phyloP scores from a whole-genome alignment of 2,329 filamentous ascomycete genomes.

The Lojkania enalia region DNA sequence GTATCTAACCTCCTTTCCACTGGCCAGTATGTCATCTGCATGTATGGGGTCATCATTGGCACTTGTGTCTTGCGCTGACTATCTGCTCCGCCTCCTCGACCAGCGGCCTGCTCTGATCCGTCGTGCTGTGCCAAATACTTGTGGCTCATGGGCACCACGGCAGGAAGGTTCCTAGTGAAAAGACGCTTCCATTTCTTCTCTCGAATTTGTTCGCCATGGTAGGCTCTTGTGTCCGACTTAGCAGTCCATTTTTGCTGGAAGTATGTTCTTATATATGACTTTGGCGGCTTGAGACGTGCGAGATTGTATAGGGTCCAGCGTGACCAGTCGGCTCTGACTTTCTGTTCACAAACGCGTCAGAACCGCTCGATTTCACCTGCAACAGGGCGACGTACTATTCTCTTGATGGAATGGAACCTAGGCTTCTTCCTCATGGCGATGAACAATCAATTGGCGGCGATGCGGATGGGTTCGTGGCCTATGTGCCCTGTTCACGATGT shows the following conservation, averaged over 20 bases:
- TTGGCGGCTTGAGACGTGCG: conserved; percentile 55
- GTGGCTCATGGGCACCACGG: conserved; percentile 84
- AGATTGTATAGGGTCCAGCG: conserved; percentile 97
- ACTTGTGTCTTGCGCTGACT: conserved; percentile 16
- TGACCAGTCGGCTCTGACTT: conserved; percentile 94
- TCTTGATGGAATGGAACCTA: conserved; percentile 68
- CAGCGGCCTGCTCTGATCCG: conserved; percentile 80
- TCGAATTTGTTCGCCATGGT: conserved; percentile 92
- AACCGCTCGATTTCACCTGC: neutral
- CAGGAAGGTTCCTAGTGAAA: conserved; percentile 79
- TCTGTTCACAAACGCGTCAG: conserved; percentile 59
- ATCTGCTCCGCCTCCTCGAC: conserved; percentile 72
- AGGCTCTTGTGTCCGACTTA: conserved; percentile 80
- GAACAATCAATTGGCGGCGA: conserved; percentile 17
- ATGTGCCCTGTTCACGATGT: neutral
- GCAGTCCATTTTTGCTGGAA: conserved; percentile 99
- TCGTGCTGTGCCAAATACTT: conserved; percentile 77
- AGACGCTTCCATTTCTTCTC: conserved; percentile 94
- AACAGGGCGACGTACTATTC: conserved; percentile 54
- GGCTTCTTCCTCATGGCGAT: conserved; percentile 50
- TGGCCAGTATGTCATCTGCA: conserved; percentile 94
- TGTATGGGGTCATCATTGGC: conserved; percentile 73
- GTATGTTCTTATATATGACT: conserved; percentile 61
- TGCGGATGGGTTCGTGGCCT: conserved; percentile 6
- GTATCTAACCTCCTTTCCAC: conserved; percentile 89